Conservation (phyloP, 257 asterid species). For the Solanum pinnatisectum region DNA sequence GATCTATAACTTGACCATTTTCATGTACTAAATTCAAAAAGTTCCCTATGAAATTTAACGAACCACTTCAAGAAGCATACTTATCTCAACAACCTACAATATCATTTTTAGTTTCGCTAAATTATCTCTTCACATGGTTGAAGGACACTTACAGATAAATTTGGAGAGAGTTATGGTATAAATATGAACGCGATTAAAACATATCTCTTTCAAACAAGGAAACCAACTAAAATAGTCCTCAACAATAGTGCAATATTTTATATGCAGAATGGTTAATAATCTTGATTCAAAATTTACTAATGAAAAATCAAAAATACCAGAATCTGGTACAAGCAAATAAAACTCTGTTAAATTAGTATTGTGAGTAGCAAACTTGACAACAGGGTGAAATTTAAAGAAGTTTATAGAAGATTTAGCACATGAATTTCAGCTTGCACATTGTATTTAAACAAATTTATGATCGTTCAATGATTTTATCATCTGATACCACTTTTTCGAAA, state of each 20-base stretch:
- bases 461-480: neutral
- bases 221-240: neutral
- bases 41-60: too few relatives aligned
- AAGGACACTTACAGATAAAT: neutral
- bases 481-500: neutral
- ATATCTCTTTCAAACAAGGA: neutral
- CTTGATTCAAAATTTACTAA: neutral
- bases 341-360: too few relatives aligned
- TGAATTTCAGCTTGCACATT: too few relatives aligned
- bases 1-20: too few relatives aligned
- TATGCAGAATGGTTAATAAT: neutral
- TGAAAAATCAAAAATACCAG: neutral
- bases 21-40: too few relatives aligned
- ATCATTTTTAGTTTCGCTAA: too few relatives aligned
- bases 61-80: too few relatives aligned
- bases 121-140: neutral
- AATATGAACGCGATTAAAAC: neutral
- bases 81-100: too few relatives aligned
- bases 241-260: neutral
- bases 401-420: too few relatives aligned
- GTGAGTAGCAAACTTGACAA: too few relatives aligned
- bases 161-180: neutral
- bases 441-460: neutral
- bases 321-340: too few relatives aligned
- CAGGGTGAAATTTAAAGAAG: too few relatives aligned